These are phyloP conservation scores for Torrubiella hemipterigena DNA, from an alignment of 2,329 filamentous ascomycete genomes.

Conservation along the genomic window DNA sequence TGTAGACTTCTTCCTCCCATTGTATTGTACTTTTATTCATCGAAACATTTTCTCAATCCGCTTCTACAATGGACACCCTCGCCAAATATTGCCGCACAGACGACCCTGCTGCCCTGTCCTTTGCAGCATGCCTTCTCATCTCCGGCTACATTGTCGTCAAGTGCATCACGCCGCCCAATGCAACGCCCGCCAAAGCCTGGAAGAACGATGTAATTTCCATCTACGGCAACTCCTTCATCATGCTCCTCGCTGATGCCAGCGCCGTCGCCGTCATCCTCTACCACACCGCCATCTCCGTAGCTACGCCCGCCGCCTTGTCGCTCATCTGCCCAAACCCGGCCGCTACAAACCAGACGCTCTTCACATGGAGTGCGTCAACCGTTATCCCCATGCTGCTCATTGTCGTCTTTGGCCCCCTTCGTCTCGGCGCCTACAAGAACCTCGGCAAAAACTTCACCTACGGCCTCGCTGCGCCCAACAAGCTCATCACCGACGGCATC, in stretches of 20 bases:
- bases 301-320: not conserved
- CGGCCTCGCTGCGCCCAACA: not conserved
- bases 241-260: not conserved
- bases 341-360: not conserved
- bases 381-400: not conserved
- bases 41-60: too few relatives aligned
- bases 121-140: not conserved
- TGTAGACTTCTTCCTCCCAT: too few relatives aligned
- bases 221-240: not conserved
- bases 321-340: not conserved
- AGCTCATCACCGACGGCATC: not conserved
- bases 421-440: constrained; percentile 11
- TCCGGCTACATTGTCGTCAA: not conserved
- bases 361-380: not conserved
- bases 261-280: not conserved
- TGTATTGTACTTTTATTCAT: too few relatives aligned
- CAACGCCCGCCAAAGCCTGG: not conserved
- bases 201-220: not conserved
- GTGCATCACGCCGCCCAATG: not conserved
- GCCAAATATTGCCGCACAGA: too few relatives aligned
- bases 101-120: too few relatives aligned
- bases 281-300: not conserved
- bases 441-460: constrained; percentile 4
- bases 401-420: constrained; percentile 9
- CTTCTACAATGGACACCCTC: too few relatives aligned